These are phyloP conservation scores for Septoria petroselini DNA, from an alignment of 2,329 filamentous ascomycete genomes.

Conservation along the genomic window DNA sequence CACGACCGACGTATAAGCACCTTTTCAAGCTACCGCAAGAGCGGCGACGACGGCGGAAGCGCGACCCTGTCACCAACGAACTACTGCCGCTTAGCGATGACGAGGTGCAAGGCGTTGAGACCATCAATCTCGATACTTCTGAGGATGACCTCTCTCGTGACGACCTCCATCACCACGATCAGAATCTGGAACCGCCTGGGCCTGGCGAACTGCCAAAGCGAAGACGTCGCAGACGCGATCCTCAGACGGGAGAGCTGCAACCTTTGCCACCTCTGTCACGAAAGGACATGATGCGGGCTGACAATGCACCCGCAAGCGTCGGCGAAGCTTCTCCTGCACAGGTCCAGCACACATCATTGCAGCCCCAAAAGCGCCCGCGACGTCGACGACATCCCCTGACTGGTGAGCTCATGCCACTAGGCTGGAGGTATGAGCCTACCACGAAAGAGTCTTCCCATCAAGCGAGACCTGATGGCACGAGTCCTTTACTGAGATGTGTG, in stretches of 20 bases:
- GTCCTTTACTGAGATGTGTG: constrained; percentile 13
- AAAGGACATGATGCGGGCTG: not conserved
- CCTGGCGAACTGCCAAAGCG: constrained; percentile 20
- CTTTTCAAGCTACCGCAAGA: constrained; percentile 24
- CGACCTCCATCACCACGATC: not conserved
- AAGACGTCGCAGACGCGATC: constrained; percentile 34
- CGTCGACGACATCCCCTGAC: constrained; percentile 34
- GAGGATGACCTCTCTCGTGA: constrained; percentile 14
- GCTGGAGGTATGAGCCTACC: constrained; percentile 31
- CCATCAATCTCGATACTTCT: constrained; percentile 9
- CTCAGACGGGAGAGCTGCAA: constrained; percentile 32
- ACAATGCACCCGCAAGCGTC: too few species aligned
- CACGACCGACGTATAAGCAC: constrained; percentile 36
- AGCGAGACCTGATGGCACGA: constrained; percentile 5
- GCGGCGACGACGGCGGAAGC: constrained; percentile 29
- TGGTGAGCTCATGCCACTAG: constrained; percentile 36
- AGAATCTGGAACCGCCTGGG: not conserved
- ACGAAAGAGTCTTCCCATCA: constrained; percentile 10
- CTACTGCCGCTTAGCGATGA: constrained; percentile 33
- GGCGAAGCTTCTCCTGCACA: too few species aligned
- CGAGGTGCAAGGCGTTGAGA: constrained; percentile 9
- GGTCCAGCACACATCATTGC: not conserved
- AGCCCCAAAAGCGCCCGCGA: constrained; percentile 27
- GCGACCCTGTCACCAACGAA: constrained; percentile 33
- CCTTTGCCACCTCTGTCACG: constrained; percentile 23